Evolutionary conservation across 257 asterid genomes (phyloP).

Genomic region (Solanum sparsipilum): DNA sequence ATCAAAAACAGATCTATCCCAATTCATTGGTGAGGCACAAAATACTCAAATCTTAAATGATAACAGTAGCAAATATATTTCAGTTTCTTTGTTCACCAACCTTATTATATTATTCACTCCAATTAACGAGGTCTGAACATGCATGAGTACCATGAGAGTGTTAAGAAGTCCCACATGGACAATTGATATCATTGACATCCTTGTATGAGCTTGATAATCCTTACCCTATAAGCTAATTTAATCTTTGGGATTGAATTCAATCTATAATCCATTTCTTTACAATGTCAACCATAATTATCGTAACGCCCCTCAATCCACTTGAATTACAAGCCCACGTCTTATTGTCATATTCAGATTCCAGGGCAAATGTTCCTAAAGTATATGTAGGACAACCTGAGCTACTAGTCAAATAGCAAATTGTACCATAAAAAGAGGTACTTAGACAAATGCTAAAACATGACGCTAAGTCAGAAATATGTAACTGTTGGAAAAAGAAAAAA

Average conservation of each 20-base stretch:
- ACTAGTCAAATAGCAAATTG: not conserved
- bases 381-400: not conserved
- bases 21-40: no score
- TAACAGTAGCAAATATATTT: no score
- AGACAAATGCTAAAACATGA: not conserved
- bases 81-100: not conserved
- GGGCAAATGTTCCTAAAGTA: not conserved
- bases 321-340: not conserved
- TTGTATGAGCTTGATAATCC: not conserved
- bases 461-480: not conserved
- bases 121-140: not conserved
- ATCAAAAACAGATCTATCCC: no score
- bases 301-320: not conserved
- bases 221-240: not conserved
- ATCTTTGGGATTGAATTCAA: not conserved
- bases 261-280: not conserved
- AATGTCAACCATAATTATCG: no score
- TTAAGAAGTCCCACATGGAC: not conserved
- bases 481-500: not conserved
- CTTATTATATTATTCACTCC: not conserved
- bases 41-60: no score
- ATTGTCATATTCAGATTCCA: not conserved
- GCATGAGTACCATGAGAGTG: not conserved
- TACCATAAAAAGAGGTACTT: not conserved
- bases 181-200: not conserved